These are phyloP conservation scores for Alopecurus myosuroides DNA, from an alignment of 176 grass and related monocot species.

Conservation along the genomic window DNA sequence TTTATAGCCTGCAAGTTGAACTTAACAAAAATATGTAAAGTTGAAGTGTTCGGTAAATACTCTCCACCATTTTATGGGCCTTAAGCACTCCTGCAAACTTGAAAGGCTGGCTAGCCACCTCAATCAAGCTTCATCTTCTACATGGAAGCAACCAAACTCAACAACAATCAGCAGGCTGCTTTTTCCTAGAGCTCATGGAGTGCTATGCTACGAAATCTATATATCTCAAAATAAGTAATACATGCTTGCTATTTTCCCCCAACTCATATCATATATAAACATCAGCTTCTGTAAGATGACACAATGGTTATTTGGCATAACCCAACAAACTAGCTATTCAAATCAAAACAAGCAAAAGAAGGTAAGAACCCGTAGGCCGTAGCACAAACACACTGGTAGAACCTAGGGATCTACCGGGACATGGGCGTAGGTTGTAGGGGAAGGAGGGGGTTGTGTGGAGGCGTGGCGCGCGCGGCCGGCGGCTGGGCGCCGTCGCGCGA, in stretches of 20 bases:
- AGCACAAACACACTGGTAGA: no score
- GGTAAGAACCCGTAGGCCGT: background rate
- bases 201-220: background rate
- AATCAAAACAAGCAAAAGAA: background rate
- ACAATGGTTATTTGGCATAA: background rate
- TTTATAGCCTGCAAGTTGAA: background rate
- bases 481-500: no score
- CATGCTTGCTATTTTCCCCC: background rate
- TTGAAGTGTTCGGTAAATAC: background rate
- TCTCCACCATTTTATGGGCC: background rate
- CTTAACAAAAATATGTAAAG: background rate
- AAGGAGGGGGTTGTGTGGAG: no score
- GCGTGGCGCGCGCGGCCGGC: no score
- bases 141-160: background rate
- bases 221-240: background rate
- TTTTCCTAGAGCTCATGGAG: background rate
- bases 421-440: no score
- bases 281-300: background rate
- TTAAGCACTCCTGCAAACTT: background rate
- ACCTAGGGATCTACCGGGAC: no score
- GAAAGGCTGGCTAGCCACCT: background rate
- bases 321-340: background rate
- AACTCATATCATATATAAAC: background rate
- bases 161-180: background rate
- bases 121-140: background rate